These are phyloP conservation scores for Paecilomyces niveus DNA, from an alignment of 2,329 filamentous ascomycete genomes.

Conservation along the genomic window DNA sequence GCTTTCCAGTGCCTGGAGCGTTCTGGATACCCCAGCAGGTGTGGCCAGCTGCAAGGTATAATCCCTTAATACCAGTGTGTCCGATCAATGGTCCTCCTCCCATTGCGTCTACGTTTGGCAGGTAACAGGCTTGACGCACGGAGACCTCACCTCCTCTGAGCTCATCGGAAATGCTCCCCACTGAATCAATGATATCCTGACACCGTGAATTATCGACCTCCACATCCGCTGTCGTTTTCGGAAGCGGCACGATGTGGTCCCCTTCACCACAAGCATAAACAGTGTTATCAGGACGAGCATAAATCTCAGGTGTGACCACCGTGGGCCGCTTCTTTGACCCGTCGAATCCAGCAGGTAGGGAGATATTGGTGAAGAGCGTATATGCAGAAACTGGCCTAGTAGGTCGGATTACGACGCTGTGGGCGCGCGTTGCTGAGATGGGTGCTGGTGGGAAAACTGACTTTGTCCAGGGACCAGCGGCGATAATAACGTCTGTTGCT, in stretches of 20 bases:
- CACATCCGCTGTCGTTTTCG: conserved; percentile 67
- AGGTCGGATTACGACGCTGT: conserved; percentile 56
- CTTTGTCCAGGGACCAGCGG: conserved; percentile 57
- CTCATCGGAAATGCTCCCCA: conserved; percentile 48
- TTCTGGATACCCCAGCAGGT: conserved; percentile 99
- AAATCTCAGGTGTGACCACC: conserved; percentile 81
- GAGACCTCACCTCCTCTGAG: conserved; percentile 63
- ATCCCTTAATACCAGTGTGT: conserved; percentile 60
- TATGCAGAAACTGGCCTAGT: conserved; percentile 44
- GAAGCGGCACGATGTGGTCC: conserved; percentile 67
- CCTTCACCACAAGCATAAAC: conserved; percentile 94
- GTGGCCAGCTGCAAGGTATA: conserved; percentile 82
- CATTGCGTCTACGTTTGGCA: conserved; percentile 61
- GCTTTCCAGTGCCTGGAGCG: conserved; percentile 74
- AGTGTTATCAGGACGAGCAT: conserved; percentile 79
- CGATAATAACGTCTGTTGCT: conserved; percentile 54
- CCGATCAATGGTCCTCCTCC: conserved; percentile 71
- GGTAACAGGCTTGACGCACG: conserved; percentile 82
- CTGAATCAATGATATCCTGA: conserved; percentile 77
- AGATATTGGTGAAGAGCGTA: conserved; percentile 71
- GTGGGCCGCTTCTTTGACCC: conserved; percentile 47
- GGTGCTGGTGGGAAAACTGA: conserved; percentile 48
- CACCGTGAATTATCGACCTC: conserved; percentile 68
- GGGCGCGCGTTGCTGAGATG: conserved; percentile 54
- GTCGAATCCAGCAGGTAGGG: conserved; percentile 57